Evolutionary conservation across 139 green algal genomes (phyloP), one percentile per base, ranked within the genome.

Genomic region (Tetratostichococcus sp.): DNA sequence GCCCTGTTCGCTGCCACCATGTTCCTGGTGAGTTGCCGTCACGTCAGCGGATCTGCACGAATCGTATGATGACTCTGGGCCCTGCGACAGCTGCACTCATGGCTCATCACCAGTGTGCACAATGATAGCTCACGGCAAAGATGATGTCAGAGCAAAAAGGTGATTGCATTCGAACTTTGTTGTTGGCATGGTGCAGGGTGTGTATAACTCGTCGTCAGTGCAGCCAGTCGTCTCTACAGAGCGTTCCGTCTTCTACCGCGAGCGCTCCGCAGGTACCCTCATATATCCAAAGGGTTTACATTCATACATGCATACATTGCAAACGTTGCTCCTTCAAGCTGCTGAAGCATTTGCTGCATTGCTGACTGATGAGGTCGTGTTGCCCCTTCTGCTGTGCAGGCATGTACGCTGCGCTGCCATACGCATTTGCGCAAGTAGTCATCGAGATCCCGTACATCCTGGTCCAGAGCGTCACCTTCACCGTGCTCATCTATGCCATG

Each of bases 181-280:
- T 11, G 11, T 50, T 11, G 11, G 23, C 25, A 66, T 74, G 69
- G 11, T 58, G 57, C n/a, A 75, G 22, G 79, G 43, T 30, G 78
- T 82, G 30, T 88, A 90, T 73, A 91, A 90, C 72, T 81, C 83
- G 30, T 80, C 92, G 30, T 65, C 79, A 26, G 81, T 87, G 1
- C 80, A 90, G 79, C 87, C 87, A 0, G 76, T 88, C 4, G 58
- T 89, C 3, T 42, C 65, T 1, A 71, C 67, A 3, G 86, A 92
- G 80, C 80, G 86, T 2, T 30, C 70, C 19, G 86, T 92, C 8
- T 93, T 79, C 69, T 92, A 92, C 77, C 67, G 85, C 3, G 86
- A 91, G 78, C 68, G 77, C 1, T 75, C 77, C n/a, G 74, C 80
- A 19, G 62, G 67, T 68, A 26, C n/a, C 5, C 26, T 23, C 17